Evolutionary conservation across 192 early-diverging fungal genomes (phyloP), one percentile per base, ranked within the genome.

Genomic region (Endogone sp.): DNA sequence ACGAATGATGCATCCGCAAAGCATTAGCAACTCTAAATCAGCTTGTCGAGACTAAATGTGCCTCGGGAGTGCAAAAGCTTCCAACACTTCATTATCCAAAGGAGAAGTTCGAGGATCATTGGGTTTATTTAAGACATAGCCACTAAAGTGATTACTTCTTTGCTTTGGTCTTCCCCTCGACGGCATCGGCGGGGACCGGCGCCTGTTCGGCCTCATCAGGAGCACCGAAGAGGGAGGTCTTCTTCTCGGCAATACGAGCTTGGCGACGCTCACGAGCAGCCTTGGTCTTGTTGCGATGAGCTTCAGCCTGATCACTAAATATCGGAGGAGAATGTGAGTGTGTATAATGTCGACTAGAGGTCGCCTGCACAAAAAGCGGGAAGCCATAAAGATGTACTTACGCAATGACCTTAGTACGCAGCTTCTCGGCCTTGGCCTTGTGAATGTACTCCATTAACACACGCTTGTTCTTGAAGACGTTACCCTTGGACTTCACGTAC

Each of bases 401-500:
- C 37, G 89, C 87, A 67, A 98, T 85, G 67, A 89, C 72, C 91
- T 95, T 92, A 72, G 89, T 85, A 88, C 96, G 92, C 69, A 91
- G 83, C 84, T 97, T 95, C 87, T 98, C 95, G 60, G 96, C 94
- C 92, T 98, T 98, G 77, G 92, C 93, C 89, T 96, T 97, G 90
- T 97, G 95, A 84, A 98, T 98, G 86, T 93, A 93, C 86, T 98
- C 96, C 93, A 98, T 98, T 57, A 98, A 81, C 70, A 98, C 96
- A 84, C 96, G 93, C 92, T 98, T 98, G 94, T 96, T 98, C 93
- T 98, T 98, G 89, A 98, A 98, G 67, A 94, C 94, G 85, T 96
- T 97, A 96, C 96, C 96, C 93, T 98, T 98, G 68, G 94, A 86
- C 90, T 96, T 97, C 79, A 96, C 80, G 90, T 98, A 98, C 74